Evolutionary conservation across 1,139 yeast genomes (phyloP).

Genomic region (Geotrichum aggregatum): DNA sequence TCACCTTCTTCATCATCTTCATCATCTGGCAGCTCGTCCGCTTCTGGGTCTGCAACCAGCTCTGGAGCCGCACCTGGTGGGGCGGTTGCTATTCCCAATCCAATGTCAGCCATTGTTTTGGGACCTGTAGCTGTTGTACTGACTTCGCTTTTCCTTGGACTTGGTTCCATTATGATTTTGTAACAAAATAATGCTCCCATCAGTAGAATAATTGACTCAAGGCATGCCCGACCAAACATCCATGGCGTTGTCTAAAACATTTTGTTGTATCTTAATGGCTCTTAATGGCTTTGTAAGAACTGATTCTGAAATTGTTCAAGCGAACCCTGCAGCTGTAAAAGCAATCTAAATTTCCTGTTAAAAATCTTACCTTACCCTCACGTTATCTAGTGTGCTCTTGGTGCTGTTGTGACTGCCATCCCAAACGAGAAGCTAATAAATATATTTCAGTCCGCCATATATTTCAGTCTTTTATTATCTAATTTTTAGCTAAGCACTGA

Average conservation of each 20-base stretch:
- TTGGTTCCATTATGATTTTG: slow-evolving; percentile 24
- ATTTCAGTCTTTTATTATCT: neutral
- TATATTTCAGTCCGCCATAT: neutral
- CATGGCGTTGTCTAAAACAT: too few species aligned
- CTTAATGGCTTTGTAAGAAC: too few species aligned
- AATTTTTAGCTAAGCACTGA: neutral
- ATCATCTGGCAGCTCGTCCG: slow-evolving; percentile 24
- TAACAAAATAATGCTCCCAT: slow-evolving; percentile 10
- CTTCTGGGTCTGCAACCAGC: slow-evolving; percentile 24
- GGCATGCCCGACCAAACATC: too few species aligned
- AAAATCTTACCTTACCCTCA: too few species aligned
- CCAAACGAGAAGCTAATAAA: neutral
- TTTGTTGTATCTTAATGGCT: too few species aligned
- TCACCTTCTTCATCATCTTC: slow-evolving; percentile 24
- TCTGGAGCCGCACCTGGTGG: slow-evolving; percentile 26
- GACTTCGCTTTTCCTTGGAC: slow-evolving; percentile 25
- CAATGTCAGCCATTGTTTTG: slow-evolving; percentile 21
- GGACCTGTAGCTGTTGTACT: slow-evolving; percentile 24
- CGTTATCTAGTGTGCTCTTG: too few species aligned
- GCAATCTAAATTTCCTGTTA: too few species aligned
- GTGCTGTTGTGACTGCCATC: slow-evolving; percentile 8
- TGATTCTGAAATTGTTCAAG: too few species aligned
- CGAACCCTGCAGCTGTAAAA: too few species aligned
- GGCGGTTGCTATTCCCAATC: slow-evolving; percentile 20
- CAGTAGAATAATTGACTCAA: too few species aligned